Evolutionary conservation across 805 yeast species (phyloP).

Genomic region (Metschnikowia arizonensis): DNA sequence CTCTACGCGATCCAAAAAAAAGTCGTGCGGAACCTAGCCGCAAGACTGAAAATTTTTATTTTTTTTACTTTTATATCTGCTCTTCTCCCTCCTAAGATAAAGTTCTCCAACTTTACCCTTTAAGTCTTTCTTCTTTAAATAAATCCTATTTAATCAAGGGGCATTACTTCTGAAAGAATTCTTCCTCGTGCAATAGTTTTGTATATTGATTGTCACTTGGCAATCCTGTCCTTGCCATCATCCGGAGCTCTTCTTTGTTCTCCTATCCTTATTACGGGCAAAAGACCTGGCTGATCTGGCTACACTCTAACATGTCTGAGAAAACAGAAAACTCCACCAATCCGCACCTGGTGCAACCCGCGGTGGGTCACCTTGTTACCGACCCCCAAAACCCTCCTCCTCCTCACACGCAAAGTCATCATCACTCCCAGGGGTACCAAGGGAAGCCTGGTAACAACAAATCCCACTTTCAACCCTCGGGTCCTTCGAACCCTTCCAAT

Average conservation of each 20-base stretch:
- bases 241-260: not conserved
- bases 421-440: constrained; percentile 9
- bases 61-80: not conserved
- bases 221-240: constrained; percentile 3
- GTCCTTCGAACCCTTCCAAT: constrained; percentile 3
- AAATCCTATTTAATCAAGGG: constrained; percentile 4
- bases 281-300: not conserved
- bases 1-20: constrained; percentile 3
- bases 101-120: constrained; percentile 3
- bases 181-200: constrained; percentile 2
- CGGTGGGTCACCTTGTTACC: not conserved
- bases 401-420: constrained; percentile 7
- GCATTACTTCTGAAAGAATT: constrained; percentile 2
- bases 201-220: constrained; percentile 5
- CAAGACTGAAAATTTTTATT: constrained; percentile 3
- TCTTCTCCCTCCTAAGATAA: not conserved
- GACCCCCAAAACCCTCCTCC: not conserved
- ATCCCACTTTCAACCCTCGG: constrained; percentile 2
- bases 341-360: constrained; percentile 4
- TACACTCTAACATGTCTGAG: constrained; percentile 10
- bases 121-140: constrained; percentile 1
- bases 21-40: constrained; percentile 6
- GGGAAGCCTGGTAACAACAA: constrained; percentile 2
- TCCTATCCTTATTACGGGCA: not conserved
- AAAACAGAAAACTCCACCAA: constrained; percentile 8